A percentile compares a stretch with the other conserved stretches of the same genome.
These are phyloP conservation scores for Austroboletus eburneus DNA, from an alignment of 768 basidiomycete genomes.

Conservation along the genomic window DNA sequence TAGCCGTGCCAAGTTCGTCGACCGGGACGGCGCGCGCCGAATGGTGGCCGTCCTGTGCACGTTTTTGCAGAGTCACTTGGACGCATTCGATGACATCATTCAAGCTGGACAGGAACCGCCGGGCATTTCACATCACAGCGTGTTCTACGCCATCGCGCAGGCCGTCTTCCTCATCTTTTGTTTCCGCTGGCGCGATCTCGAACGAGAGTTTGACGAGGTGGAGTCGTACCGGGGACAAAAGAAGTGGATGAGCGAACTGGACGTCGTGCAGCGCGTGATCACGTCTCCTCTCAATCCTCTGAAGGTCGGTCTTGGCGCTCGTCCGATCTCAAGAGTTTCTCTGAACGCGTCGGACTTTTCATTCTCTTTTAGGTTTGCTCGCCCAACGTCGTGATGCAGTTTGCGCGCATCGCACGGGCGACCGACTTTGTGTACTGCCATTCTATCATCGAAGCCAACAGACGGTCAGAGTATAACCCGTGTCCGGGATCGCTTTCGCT, in stretches of 20 bases:
- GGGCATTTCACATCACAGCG: constrained; percentile 45
- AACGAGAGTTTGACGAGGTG: constrained; percentile 55
- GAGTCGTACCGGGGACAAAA: constrained; percentile 46
- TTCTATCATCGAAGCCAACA: constrained; percentile 87
- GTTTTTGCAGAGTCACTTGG: constrained; percentile 74
- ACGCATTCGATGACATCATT: constrained; percentile 55
- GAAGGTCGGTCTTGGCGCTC: constrained; percentile 35
- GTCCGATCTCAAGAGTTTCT: not conserved
- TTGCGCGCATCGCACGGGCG: constrained; percentile 87
- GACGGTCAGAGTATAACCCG: constrained; percentile 52
- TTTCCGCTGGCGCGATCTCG: constrained; percentile 91
- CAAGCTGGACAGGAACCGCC: constrained; percentile 33
- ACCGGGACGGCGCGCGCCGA: constrained; percentile 63
- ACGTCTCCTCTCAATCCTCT: constrained; percentile 85
- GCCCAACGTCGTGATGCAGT: constrained; percentile 84
- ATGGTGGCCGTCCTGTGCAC: constrained; percentile 84
- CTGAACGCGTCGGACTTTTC: no score
- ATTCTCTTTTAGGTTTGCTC: constrained; percentile 69
- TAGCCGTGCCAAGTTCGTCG: constrained; percentile 83
- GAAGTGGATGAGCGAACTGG: constrained; percentile 84
- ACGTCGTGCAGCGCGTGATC: constrained; percentile 74
- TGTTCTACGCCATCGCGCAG: constrained; percentile 92
- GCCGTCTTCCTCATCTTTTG: constrained; percentile 96
- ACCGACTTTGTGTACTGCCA: constrained; percentile 94
- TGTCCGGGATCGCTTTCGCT: constrained; percentile 19